phyloP scores from a whole-genome alignment of 495 filamentous ascomycete genomes.

The Glonium stellatum region DNA sequence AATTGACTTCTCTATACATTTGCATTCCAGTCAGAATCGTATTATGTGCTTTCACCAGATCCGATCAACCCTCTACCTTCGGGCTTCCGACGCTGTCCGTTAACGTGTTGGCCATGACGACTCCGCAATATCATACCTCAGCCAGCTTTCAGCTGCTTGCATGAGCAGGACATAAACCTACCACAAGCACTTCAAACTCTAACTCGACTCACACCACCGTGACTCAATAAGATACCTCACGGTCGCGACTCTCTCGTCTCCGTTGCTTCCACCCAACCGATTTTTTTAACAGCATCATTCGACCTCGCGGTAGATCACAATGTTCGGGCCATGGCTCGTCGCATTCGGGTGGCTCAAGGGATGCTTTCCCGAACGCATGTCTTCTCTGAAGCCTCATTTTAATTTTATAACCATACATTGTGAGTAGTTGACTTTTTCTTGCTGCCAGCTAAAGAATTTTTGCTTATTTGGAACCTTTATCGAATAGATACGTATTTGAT shows the following conservation, averaged over 20 bases:
- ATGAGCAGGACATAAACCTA: neutral
- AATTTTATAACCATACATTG: slow-evolving; percentile 86
- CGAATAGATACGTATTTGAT: slow-evolving; percentile 70
- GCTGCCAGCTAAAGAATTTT: neutral
- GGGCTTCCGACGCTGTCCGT: slow-evolving; percentile 1
- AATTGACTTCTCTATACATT: neutral
- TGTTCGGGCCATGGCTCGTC: slow-evolving; percentile 32
- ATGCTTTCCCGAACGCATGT: slow-evolving; percentile 42
- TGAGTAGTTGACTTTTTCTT: slow-evolving; percentile 34
- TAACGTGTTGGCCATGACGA: neutral
- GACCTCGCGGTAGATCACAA: slow-evolving; percentile 3
- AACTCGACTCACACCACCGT: neutral
- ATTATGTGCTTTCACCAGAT: neutral
- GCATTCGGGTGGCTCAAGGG: slow-evolving; percentile 41
- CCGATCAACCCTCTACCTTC: neutral
- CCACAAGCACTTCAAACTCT: neutral
- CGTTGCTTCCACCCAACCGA: neutral
- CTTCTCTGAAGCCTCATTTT: slow-evolving; percentile 53
- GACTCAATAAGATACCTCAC: neutral
- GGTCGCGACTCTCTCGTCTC: neutral
- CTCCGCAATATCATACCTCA: neutral
- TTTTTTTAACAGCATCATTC: neutral
- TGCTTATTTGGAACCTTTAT: slow-evolving; percentile 7
- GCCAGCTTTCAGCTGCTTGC: neutral
- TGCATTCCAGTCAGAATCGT: neutral